Percentiles rank a stretch among this genome's conserved stretches.
phyloP scores from a whole-genome alignment of 2,329 filamentous ascomycete genomes.

The Cladosporium austrohemisphaericum region DNA sequence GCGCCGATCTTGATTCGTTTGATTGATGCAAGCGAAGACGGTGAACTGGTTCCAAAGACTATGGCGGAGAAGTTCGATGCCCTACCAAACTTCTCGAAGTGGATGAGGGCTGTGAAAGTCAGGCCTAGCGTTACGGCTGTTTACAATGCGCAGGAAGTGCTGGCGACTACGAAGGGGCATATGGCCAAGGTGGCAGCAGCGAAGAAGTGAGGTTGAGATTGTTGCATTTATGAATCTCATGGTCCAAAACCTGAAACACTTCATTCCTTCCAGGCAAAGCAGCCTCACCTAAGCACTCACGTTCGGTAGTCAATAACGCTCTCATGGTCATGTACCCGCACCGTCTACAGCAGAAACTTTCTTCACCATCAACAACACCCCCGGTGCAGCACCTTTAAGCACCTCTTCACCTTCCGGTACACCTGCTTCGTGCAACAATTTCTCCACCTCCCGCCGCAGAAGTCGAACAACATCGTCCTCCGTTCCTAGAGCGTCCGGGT shows the following conservation, averaged over 20 bases:
- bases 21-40: slow-evolving; percentile 52
- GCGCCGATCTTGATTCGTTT: slow-evolving; percentile 66
- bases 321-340: too few relatives aligned
- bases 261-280: too few relatives aligned
- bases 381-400: slow-evolving; percentile 2
- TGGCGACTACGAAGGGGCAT: slow-evolving; percentile 42
- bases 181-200: slow-evolving; percentile 33
- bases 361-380: slow-evolving; percentile 1
- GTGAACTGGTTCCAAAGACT: slow-evolving; percentile 50
- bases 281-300: too few relatives aligned
- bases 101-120: slow-evolving; percentile 26
- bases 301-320: too few relatives aligned
- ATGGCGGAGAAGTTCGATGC: slow-evolving; percentile 48
- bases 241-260: too few relatives aligned
- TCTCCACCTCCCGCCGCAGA: not conserved
- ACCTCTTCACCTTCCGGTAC: not conserved
- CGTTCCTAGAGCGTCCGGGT: slow-evolving; percentile 41
- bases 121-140: slow-evolving; percentile 62
- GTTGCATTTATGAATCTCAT: too few relatives aligned
- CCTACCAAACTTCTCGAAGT: slow-evolving; percentile 51
- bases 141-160: slow-evolving; percentile 53
- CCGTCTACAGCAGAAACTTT: not conserved
- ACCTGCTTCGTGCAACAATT: not conserved
- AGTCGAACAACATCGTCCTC: slow-evolving; percentile 35
- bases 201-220: too few relatives aligned